phyloP scores from a whole-genome alignment of 2,329 filamentous ascomycete species.

The Pseudodiploospora longispora region DNA sequence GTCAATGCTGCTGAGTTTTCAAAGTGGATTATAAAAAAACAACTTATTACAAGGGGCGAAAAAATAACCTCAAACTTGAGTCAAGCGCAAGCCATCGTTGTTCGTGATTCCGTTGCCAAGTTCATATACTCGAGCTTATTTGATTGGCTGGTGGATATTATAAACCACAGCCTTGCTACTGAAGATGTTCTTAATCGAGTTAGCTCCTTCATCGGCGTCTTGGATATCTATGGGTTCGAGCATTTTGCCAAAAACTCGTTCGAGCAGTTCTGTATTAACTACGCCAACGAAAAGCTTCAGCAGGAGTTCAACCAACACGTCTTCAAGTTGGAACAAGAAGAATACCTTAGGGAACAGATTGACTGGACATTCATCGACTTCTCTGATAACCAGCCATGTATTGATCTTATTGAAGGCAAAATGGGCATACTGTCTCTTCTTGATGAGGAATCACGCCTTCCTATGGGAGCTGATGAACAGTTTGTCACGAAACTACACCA shows the following conservation, averaged over 20 bases:
- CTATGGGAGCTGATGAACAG: slow-evolving; percentile 95
- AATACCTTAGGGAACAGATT: slow-evolving; percentile 92
- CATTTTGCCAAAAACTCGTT: slow-evolving; percentile 99
- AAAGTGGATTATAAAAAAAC: slow-evolving; percentile 99
- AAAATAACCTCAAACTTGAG: slow-evolving; percentile 96
- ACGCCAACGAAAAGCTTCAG: slow-evolving; percentile 97
- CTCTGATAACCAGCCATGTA: slow-evolving; percentile 97
- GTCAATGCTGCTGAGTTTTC: slow-evolving; percentile 82
- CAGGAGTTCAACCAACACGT: slow-evolving; percentile 99
- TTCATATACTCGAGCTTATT: slow-evolving; percentile 98
- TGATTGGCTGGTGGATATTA: slow-evolving; percentile 97
- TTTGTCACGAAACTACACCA: slow-evolving; percentile 95
- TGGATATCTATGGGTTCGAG: slow-evolving; percentile 99
- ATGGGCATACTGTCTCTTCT: slow-evolving; percentile 85
- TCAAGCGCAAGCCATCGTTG: slow-evolving; percentile 86
- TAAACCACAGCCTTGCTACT: slow-evolving; percentile 84
- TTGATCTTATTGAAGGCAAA: slow-evolving; percentile 95
- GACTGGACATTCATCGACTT: slow-evolving; percentile 99
- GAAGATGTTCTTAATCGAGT: slow-evolving; percentile 78
- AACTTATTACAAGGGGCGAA: slow-evolving; percentile 89
- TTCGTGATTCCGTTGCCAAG: slow-evolving; percentile 95
- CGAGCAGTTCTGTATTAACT: slow-evolving; percentile 99
- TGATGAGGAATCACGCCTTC: slow-evolving; percentile 91
- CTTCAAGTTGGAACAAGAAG: slow-evolving; percentile 97
- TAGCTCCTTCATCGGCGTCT: slow-evolving; percentile 87